These are phyloP conservation scores for Cutaneotrichosporon sp. DNA, from an alignment of 1,284 basidiomycete genomes.

Conservation along the genomic window DNA sequence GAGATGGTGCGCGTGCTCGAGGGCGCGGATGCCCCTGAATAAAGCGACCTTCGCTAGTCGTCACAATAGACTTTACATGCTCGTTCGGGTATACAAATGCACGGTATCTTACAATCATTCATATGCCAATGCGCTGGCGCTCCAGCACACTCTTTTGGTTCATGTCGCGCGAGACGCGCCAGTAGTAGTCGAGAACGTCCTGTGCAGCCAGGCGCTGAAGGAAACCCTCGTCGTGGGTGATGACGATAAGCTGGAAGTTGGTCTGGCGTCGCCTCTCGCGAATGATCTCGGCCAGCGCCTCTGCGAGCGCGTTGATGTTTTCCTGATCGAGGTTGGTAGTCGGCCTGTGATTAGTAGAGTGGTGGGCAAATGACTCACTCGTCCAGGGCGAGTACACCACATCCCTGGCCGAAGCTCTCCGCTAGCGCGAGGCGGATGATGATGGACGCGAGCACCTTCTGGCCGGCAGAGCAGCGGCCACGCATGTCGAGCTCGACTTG, in stretches of 20 bases:
- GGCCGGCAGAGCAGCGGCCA: constrained; percentile 94
- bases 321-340: constrained; percentile 96
- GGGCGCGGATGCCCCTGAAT: background rate
- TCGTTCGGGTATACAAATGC: constrained; percentile 4
- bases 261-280: constrained; percentile 81
- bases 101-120: constrained; percentile 9
- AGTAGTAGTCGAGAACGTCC: constrained; percentile 88
- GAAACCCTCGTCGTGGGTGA: constrained; percentile 83
- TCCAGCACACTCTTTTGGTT: constrained; percentile 54
- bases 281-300: constrained; percentile 89
- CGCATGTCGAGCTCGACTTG: constrained; percentile 99
- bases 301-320: constrained; percentile 92
- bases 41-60: background rate
- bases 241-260: constrained; percentile 97
- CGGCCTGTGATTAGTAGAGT: constrained; percentile 54
- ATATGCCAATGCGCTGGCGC: constrained; percentile 41
- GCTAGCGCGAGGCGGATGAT: constrained; percentile 97
- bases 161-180: constrained; percentile 58
- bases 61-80: background rate
- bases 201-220: constrained; percentile 66
- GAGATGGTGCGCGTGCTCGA: constrained; percentile 6
- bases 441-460: constrained; percentile 99
- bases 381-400: constrained; percentile 94
- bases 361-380: constrained; percentile 55
- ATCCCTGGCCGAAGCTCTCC: constrained; percentile 95